Evolutionary conservation across 2,329 filamentous ascomycete genomes (phyloP).

Genomic region (Aspergillus fijiensis): DNA sequence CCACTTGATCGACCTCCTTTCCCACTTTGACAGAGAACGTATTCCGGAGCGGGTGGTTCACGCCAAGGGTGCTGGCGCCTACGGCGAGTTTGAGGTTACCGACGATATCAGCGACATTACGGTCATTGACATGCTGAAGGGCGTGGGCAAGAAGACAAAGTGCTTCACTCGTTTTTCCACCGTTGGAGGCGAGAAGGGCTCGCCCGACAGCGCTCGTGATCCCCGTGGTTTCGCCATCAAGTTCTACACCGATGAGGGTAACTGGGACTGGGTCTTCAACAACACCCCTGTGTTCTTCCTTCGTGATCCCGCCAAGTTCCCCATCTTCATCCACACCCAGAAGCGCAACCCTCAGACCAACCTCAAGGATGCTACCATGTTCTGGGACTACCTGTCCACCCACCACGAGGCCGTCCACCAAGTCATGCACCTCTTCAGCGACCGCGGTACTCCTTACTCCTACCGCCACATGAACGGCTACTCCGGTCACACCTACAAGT

Average conservation of each 20-base stretch:
- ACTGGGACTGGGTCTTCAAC: conserved; percentile 71
- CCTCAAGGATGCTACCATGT: conserved; percentile 66
- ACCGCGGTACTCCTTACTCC: conserved; percentile 65
- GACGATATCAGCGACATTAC: conserved; percentile 53
- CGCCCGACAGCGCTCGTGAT: conserved; percentile 69
- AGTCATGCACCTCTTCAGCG: conserved; percentile 65
- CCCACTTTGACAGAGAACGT: conserved; percentile 43
- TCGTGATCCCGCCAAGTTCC: conserved; percentile 72
- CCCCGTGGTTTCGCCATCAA: conserved; percentile 72
- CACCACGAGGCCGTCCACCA: conserved; percentile 65
- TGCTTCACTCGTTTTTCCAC: conserved; percentile 70
- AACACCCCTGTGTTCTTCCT: conserved; percentile 76
- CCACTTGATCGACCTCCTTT: conserved; percentile 62
- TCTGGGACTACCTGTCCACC: conserved; percentile 64
- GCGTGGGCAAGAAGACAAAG: conserved; percentile 68
- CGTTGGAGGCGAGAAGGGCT: conserved; percentile 71
- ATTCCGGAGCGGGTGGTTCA: conserved; percentile 47
- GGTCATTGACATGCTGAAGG: conserved; percentile 51
- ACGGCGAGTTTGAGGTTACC: conserved; percentile 46
- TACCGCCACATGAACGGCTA: conserved; percentile 69
- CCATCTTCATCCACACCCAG: conserved; percentile 71
- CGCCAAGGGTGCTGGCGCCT: conserved; percentile 45
- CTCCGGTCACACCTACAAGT: conserved; percentile 67
- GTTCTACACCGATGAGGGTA: conserved; percentile 72
- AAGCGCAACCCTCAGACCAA: conserved; percentile 72